Conservation (phyloP, 116 monocot genomes). For the Trichopus zeylanicus region DNA sequence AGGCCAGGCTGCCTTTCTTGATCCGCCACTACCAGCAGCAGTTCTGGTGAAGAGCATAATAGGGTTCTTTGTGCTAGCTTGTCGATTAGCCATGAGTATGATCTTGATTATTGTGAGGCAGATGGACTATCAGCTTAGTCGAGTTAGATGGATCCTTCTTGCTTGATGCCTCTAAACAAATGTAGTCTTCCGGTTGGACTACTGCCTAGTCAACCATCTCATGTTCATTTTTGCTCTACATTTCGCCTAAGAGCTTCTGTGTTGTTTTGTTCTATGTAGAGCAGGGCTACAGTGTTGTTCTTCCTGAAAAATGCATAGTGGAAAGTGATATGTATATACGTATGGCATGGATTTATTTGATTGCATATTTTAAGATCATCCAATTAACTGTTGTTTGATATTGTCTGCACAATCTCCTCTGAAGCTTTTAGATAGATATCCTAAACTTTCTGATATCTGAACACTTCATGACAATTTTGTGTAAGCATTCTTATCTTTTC, state of each 20-base stretch:
- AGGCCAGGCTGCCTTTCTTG: too few relatives aligned
- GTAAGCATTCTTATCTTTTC: too few relatives aligned
- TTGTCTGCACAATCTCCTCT: constrained; percentile 67
- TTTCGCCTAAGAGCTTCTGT: not conserved
- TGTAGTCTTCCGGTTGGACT: too few relatives aligned
- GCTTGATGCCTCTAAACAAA: too few relatives aligned
- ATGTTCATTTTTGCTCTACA: not conserved
- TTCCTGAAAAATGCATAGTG: constrained; percentile 84
- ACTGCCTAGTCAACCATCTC: too few relatives aligned
- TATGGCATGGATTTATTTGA: constrained; percentile 8
- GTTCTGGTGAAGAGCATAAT: too few relatives aligned
- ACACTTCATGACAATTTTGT: constrained; percentile 97
- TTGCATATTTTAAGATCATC: not conserved
- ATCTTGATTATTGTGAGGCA: too few relatives aligned
- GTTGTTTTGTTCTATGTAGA: constrained; percentile 39
- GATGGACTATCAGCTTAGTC: too few relatives aligned
- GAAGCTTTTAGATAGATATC: constrained; percentile 48
- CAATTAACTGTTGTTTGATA: not conserved
- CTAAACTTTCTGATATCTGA: constrained; percentile 62
- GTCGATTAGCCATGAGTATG: too few relatives aligned
- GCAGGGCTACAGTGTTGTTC: constrained; percentile 81
- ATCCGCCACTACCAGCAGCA: too few relatives aligned
- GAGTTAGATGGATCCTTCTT: too few relatives aligned
- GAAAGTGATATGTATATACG: constrained; percentile 94
- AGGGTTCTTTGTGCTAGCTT: too few relatives aligned